Evolutionary conservation across 768 basidiomycete genomes (phyloP).

Genomic region (Clathrus columnatus): DNA sequence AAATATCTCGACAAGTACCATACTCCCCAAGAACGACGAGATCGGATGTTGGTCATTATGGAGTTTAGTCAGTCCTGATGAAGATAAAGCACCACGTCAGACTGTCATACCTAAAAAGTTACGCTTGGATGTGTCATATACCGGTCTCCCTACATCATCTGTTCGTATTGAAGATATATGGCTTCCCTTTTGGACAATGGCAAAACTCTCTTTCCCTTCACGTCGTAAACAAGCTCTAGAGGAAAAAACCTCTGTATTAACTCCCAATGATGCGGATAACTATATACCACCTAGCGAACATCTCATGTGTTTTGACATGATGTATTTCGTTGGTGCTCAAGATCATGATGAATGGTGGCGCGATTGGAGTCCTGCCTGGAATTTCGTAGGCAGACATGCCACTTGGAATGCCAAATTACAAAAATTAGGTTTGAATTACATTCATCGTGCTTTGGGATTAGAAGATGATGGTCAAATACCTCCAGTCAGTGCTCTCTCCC

Average conservation of each 20-base stretch:
- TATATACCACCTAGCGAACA: slow-evolving; percentile 29
- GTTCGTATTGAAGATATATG: slow-evolving; percentile 2
- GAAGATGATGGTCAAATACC: slow-evolving; percentile 32
- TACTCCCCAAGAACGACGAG: slow-evolving; percentile 20
- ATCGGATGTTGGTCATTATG: slow-evolving; percentile 35
- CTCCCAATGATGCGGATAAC: slow-evolving; percentile 21
- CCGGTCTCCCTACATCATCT: slow-evolving; percentile 18
- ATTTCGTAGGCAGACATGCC: slow-evolving; percentile 44
- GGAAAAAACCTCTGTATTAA: slow-evolving; percentile 18
- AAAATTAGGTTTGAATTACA: slow-evolving; percentile 35
- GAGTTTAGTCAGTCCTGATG: slow-evolving; percentile 25
- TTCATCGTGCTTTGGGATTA: slow-evolving; percentile 35
- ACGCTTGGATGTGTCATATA: slow-evolving; percentile 25
- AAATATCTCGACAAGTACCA: slow-evolving; percentile 16
- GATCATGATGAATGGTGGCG: slow-evolving; percentile 19
- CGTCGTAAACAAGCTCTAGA: slow-evolving; percentile 14
- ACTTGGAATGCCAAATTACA: slow-evolving; percentile 38
- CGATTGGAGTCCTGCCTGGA: slow-evolving; percentile 53
- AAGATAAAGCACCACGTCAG: slow-evolving; percentile 15
- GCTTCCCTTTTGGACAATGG: slow-evolving; percentile 14
- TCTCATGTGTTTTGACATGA: slow-evolving; percentile 32
- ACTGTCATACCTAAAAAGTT: slow-evolving; percentile 21
- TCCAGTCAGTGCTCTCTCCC: slow-evolving; percentile 27
- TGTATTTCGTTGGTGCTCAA: slow-evolving; percentile 30
- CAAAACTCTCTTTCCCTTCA: slow-evolving; percentile 12